A percentile compares a stretch with the other conserved stretches of the same genome.
Conservation (phyloP, 2,329 filamentous ascomycete genomes). For the Trichoderma aggressivum region DNA sequence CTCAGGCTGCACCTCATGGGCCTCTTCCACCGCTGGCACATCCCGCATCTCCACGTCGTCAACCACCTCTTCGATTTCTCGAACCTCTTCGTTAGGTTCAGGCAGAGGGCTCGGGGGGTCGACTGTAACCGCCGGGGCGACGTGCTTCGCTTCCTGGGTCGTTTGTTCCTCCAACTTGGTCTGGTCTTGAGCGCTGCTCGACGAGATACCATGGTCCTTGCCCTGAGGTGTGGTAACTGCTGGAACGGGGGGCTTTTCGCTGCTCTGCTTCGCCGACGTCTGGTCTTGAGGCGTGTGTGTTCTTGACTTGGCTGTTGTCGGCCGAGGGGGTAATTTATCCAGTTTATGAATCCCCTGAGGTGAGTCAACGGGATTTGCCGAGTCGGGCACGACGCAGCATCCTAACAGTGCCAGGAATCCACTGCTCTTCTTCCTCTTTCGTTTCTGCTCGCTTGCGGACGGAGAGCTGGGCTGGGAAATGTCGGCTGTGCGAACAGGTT, state of each 20-base stretch:
- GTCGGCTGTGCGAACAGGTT: conserved; percentile 47
- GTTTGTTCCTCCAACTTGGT: conserved; percentile 41
- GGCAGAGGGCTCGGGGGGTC: conserved; percentile 40
- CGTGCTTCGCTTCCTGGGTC: conserved; percentile 47
- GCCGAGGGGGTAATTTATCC: conserved; percentile 53
- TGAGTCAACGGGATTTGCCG: conserved; percentile 52
- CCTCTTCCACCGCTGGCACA: conserved; percentile 47
- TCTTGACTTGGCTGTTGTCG: conserved; percentile 52
- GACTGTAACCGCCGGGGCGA: conserved; percentile 38
- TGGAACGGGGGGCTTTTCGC: conserved; percentile 48
- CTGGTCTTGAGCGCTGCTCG: conserved; percentile 47
- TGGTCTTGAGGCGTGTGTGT: conserved; percentile 53
- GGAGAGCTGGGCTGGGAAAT: conserved; percentile 53
- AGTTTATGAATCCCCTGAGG: conserved; percentile 57
- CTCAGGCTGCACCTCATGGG: conserved; percentile 43
- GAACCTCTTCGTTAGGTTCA: conserved; percentile 25
- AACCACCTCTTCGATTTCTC: conserved; percentile 39
- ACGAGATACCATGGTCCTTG: conserved; percentile 46
- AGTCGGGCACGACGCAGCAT: conserved; percentile 64
- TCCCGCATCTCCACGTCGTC: conserved; percentile 68
- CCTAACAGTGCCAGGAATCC: conserved; percentile 60
- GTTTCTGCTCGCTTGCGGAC: conserved; percentile 46
- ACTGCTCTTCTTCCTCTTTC: conserved; percentile 54
- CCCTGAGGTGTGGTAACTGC: conserved; percentile 35
- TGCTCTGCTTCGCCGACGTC: conserved; percentile 38